These are phyloP conservation scores for Arthroderma sp. DNA, from an alignment of 2,329 filamentous ascomycete species.

Conservation along the genomic window DNA sequence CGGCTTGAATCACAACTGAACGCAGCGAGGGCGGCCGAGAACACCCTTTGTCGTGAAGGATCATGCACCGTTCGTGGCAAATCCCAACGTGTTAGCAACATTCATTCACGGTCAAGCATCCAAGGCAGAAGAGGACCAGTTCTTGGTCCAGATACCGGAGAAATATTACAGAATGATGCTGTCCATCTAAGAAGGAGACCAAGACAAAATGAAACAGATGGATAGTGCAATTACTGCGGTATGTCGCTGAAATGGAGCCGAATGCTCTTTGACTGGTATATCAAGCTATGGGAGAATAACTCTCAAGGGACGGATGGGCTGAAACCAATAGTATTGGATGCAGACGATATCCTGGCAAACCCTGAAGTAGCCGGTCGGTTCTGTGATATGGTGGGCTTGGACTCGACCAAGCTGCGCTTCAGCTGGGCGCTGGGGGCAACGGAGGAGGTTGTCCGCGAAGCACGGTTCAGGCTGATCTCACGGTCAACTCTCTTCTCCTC, in stretches of 20 bases:
- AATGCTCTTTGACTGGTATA: conserved; percentile 23
- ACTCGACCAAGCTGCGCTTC: conserved; percentile 18
- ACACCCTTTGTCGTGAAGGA: too few relatives aligned
- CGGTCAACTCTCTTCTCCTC: not conserved
- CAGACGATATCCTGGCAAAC: conserved; percentile 24
- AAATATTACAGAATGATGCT: conserved; percentile 16
- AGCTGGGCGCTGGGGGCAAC: conserved; percentile 14
- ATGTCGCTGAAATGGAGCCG: conserved; percentile 20
- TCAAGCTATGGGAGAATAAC: conserved; percentile 8
- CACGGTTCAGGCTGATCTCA: conserved; percentile 3
- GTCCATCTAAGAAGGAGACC: too few relatives aligned
- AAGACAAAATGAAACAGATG: conserved; percentile 7
- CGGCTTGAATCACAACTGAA: too few relatives aligned
- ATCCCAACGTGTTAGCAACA: too few relatives aligned
- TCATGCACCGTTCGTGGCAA: too few relatives aligned
- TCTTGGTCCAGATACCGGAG: too few relatives aligned
- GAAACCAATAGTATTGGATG: conserved; percentile 22
- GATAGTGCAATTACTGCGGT: conserved; percentile 11
- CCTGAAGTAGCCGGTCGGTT: conserved; percentile 15
- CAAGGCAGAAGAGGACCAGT: too few relatives aligned
- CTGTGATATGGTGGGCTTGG: conserved; percentile 19
- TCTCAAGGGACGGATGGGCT: conserved; percentile 1
- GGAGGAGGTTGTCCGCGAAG: not conserved
- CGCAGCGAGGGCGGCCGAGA: too few relatives aligned
- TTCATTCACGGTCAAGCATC: too few relatives aligned